phyloP scores from a whole-genome alignment of 2,329 filamentous ascomycete species.

The Elsinoe australis region DNA sequence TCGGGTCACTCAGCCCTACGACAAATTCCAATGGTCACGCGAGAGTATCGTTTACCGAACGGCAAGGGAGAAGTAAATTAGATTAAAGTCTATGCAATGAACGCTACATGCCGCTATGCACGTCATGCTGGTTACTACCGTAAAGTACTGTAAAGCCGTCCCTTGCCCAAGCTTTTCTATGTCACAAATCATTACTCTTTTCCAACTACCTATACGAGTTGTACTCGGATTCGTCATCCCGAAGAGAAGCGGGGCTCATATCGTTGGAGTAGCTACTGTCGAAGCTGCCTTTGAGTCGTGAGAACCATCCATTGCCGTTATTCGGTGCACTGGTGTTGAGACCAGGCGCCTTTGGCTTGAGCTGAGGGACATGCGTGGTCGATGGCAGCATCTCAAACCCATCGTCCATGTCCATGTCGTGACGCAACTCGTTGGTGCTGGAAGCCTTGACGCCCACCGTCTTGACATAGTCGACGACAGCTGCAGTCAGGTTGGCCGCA shows the following conservation, averaged over 20 bases:
- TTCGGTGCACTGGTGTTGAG: not conserved
- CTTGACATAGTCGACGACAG: slow-evolving; percentile 78
- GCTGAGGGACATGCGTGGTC: slow-evolving; percentile 15
- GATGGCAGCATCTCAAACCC: slow-evolving; percentile 15
- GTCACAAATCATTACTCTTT: not conserved
- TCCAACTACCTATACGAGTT: slow-evolving; percentile 18
- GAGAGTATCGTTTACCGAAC: too few species aligned
- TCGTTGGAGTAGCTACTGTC: slow-evolving; percentile 17
- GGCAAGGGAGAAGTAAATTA: not conserved
- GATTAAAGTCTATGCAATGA: not conserved
- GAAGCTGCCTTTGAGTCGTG: slow-evolving; percentile 19
- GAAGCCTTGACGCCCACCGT: slow-evolving; percentile 76
- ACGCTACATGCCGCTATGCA: not conserved
- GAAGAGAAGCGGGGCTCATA: slow-evolving; percentile 5
- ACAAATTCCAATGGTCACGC: too few species aligned
- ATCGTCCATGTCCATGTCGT: slow-evolving; percentile 55
- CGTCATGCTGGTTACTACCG: not conserved
- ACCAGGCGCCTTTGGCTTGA: slow-evolving; percentile 16
- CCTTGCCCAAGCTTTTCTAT: too few species aligned
- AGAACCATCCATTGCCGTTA: slow-evolving; percentile 20
- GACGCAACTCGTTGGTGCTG: slow-evolving; percentile 65
- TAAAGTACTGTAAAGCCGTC: too few species aligned
- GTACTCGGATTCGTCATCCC: slow-evolving; percentile 19
- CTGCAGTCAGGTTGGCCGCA: slow-evolving; percentile 77
- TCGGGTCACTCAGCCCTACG: too few species aligned